Percentiles rank a stretch among this genome's conserved stretches.
Conservation (phyloP, 2,329 filamentous ascomycete genomes). For the Aureobasidium melanogenum region DNA sequence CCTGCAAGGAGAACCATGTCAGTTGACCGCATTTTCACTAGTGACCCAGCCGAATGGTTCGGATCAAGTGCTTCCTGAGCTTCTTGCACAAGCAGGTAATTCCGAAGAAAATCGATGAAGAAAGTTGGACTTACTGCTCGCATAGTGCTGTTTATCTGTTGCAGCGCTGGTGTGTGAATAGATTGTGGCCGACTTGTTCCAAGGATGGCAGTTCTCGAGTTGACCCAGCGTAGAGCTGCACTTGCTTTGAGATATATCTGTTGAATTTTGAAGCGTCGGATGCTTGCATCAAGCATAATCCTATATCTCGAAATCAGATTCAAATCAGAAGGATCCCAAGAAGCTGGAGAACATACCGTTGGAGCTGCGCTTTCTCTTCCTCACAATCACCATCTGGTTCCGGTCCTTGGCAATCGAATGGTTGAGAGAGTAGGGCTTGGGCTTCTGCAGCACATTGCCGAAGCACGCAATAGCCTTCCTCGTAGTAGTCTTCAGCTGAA, state of each 20-base stretch:
- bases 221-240: slow-evolving; percentile 51
- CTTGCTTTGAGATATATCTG: slow-evolving; percentile 51
- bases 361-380: slow-evolving; percentile 47
- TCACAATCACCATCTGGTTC: slow-evolving; percentile 40
- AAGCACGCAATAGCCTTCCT: slow-evolving; percentile 50
- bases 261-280: slow-evolving; percentile 53
- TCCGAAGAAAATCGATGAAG: neutral
- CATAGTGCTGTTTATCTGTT: slow-evolving; percentile 39
- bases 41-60: neutral
- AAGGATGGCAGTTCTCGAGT: slow-evolving; percentile 42
- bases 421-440: slow-evolving; percentile 44
- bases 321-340: neutral
- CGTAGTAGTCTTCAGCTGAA: slow-evolving; percentile 46
- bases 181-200: slow-evolving; percentile 41
- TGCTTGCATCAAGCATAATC: slow-evolving; percentile 51
- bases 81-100: neutral
- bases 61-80: neutral
- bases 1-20: slow-evolving; percentile 30
- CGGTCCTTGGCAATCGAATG: slow-evolving; percentile 39
- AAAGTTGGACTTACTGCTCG: slow-evolving; percentile 25
- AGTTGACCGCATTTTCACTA: neutral
- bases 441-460: slow-evolving; percentile 48
- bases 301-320: slow-evolving; percentile 29
- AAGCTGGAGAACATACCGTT: slow-evolving; percentile 35
- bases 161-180: slow-evolving; percentile 40